A percentile compares a stretch with the other conserved stretches of the same genome.
Evolutionary conservation across 2,329 filamentous ascomycete genomes (phyloP).

Genomic region (Fusarium coffeatum): DNA sequence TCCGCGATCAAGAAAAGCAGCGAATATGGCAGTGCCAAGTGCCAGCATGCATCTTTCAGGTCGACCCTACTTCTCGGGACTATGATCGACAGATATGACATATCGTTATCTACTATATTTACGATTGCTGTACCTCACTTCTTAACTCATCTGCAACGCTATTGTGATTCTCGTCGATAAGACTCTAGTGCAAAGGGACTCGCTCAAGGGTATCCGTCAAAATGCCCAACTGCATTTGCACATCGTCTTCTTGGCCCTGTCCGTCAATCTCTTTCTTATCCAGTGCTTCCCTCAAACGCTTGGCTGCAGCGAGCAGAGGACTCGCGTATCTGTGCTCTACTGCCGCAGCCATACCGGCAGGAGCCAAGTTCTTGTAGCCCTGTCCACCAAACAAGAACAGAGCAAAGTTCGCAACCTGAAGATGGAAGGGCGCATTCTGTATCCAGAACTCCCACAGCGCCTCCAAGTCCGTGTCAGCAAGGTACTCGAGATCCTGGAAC

Average conservation of each 20-base stretch:
- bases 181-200: slow-evolving; percentile 53
- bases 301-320: slow-evolving; percentile 61
- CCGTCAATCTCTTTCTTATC: slow-evolving; percentile 50
- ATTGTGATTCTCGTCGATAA: neutral
- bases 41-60: neutral
- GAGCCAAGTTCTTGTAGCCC: slow-evolving; percentile 61
- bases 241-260: slow-evolving; percentile 46
- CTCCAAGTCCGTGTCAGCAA: slow-evolving; percentile 56
- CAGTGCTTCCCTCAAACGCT: slow-evolving; percentile 49
- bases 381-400: slow-evolving; percentile 64
- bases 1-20: neutral
- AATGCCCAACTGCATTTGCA: slow-evolving; percentile 56
- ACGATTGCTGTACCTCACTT: slow-evolving; percentile 13
- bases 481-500: slow-evolving; percentile 66
- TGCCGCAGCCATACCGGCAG: slow-evolving; percentile 66
- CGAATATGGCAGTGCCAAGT: neutral
- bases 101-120: slow-evolving; percentile 6
- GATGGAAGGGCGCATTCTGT: slow-evolving; percentile 64
- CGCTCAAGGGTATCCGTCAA: slow-evolving; percentile 57
- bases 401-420: slow-evolving; percentile 71
- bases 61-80: too few relatives aligned
- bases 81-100: neutral
- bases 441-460: slow-evolving; percentile 64
- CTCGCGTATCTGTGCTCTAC: slow-evolving; percentile 69
- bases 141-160: slow-evolving; percentile 16